Percentiles rank a stretch among this genome's conserved stretches.
phyloP scores from a whole-genome alignment of 164 flowering plant genomes.

The Annona squamosa region DNA sequence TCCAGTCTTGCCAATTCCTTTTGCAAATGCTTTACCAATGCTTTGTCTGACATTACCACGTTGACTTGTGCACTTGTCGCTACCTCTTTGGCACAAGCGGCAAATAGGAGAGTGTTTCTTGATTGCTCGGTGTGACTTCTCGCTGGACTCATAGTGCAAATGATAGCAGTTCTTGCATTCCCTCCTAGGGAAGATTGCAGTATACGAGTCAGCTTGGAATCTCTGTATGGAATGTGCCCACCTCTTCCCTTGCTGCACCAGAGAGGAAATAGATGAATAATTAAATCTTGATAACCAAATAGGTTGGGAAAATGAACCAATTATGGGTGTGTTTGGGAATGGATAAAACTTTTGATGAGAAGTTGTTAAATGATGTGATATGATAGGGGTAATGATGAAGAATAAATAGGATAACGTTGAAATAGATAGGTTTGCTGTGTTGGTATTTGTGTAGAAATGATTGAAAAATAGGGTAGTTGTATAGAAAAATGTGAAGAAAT shows the following conservation, averaged over 20 bases:
- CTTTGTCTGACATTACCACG: constrained; percentile 85
- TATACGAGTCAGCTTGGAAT: constrained; percentile 93
- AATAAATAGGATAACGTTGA: too few species aligned
- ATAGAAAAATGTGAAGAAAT: too few species aligned
- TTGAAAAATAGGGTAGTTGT: too few species aligned
- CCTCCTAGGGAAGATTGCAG: constrained; percentile 87
- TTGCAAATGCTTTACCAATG: constrained; percentile 78
- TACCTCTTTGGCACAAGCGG: constrained; percentile 90
- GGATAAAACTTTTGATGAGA: too few species aligned
- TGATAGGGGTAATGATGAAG: too few species aligned
- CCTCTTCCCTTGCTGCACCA: constrained; percentile 76
- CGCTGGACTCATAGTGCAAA: constrained; percentile 95
- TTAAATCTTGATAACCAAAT: background rate
- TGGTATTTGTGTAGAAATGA: too few species aligned
- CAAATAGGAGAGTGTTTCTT: constrained; percentile 86
- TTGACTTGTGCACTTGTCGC: constrained; percentile 77
- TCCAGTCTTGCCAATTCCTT: constrained; percentile 74
- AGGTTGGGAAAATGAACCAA: background rate
- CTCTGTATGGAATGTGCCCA: constrained; percentile 83
- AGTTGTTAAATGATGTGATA: too few species aligned
- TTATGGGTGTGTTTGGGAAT: too few species aligned
- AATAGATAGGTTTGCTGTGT: too few species aligned
- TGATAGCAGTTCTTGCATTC: constrained; percentile 90
- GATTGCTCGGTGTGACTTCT: constrained; percentile 86
- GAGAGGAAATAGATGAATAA: constrained; percentile 1